Conservation (phyloP, 1,284 basidiomycete genomes). For the Ustilago loliicola region DNA sequence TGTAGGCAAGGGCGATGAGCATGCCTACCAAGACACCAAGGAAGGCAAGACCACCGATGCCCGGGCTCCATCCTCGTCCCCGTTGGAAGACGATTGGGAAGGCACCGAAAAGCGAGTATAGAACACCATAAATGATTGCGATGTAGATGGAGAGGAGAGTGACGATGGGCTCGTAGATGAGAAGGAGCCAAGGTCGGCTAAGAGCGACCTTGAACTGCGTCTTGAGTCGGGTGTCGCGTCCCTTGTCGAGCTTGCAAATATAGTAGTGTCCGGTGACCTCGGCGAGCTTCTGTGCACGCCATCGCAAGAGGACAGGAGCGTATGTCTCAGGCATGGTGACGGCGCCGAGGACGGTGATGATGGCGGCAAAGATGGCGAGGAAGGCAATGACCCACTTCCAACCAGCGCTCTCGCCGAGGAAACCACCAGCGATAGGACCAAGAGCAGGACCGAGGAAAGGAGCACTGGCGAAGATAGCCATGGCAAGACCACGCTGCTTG, state of each 20-base stretch:
- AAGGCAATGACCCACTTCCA: constrained; percentile 85
- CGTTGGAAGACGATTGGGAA: constrained; percentile 69
- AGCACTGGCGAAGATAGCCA: constrained; percentile 80
- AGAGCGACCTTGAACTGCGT: constrained; percentile 60
- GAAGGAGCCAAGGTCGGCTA: constrained; percentile 64
- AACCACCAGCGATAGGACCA: constrained; percentile 69
- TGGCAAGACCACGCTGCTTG: constrained; percentile 78
- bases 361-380: constrained; percentile 76
- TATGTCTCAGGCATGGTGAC: constrained; percentile 82
- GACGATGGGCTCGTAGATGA: constrained; percentile 84
- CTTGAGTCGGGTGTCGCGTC: constrained; percentile 53
- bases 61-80: constrained; percentile 60
- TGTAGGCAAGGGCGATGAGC: constrained; percentile 54
- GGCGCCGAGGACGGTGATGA: constrained; percentile 75
- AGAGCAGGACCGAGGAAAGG: constrained; percentile 81
- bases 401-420: constrained; percentile 72
- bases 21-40: constrained; percentile 69
- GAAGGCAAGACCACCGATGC: constrained; percentile 69
- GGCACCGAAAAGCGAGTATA: constrained; percentile 65
- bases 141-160: constrained; percentile 80
- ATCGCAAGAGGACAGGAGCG: constrained; percentile 62
- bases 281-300: constrained; percentile 55
- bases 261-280: constrained; percentile 63
- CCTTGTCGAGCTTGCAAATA: constrained; percentile 63
- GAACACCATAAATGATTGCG: constrained; percentile 78